phyloP scores from a whole-genome alignment of 179 eudicot species.

The Beta corolliflora region DNA sequence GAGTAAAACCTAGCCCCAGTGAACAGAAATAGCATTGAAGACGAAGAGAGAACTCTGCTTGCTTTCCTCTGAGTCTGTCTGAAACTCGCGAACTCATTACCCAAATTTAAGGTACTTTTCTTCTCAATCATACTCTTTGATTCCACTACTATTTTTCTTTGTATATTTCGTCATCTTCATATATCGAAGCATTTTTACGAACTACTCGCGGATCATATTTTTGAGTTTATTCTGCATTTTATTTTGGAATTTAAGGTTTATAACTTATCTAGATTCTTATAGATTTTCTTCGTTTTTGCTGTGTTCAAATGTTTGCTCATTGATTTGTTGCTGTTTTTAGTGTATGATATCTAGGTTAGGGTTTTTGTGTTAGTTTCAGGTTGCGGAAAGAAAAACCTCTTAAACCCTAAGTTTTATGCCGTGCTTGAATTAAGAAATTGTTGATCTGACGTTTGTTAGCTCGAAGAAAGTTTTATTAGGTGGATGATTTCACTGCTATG shows the following conservation, averaged over 20 bases:
- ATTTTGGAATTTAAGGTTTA: neutral
- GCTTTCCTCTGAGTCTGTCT: neutral
- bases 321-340: neutral
- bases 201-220: neutral
- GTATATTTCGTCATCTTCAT: neutral
- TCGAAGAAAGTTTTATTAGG: neutral
- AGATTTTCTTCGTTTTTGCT: neutral
- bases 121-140: neutral
- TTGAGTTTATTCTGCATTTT: neutral
- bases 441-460: neutral
- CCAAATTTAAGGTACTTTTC: neutral
- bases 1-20: neutral
- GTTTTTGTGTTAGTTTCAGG: neutral
- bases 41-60: neutral
- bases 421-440: neutral
- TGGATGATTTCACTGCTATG: neutral
- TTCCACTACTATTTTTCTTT: neutral
- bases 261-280: neutral
- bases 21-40: neutral
- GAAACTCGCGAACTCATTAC: neutral
- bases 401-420: constrained; percentile 10
- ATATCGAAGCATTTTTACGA: neutral
- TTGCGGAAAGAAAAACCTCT: neutral
- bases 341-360: neutral
- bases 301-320: neutral